Percentiles rank a stretch among this genome's conserved stretches.
Conservation (phyloP, 768 basidiomycete species). For the Pisolithus albus region DNA sequence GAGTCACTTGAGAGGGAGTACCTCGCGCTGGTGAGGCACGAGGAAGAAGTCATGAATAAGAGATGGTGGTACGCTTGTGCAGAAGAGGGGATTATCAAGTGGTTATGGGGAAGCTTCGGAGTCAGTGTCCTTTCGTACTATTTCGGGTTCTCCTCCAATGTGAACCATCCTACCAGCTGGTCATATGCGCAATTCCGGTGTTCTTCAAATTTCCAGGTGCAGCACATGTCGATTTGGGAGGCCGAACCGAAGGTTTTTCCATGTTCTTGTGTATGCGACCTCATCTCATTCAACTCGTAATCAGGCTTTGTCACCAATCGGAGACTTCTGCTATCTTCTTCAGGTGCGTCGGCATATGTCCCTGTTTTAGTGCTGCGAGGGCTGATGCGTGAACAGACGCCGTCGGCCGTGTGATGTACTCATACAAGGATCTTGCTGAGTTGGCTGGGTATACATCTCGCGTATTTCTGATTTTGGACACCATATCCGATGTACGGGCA, state of each 20-base stretch:
- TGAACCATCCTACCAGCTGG: constrained; percentile 40
- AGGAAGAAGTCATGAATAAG: constrained; percentile 70
- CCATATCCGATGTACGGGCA: constrained; percentile 78
- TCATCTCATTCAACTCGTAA: neutral
- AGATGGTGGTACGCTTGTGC: constrained; percentile 87
- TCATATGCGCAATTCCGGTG: constrained; percentile 88
- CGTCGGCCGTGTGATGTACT: constrained; percentile 93
- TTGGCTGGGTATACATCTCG: constrained; percentile 93
- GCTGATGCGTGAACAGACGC: constrained; percentile 51
- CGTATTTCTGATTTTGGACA: constrained; percentile 82
- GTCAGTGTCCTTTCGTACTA: constrained; percentile 36
- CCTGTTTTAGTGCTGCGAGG: constrained; percentile 1
- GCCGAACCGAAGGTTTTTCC: constrained; percentile 75
- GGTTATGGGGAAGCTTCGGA: constrained; percentile 94
- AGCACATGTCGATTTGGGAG: constrained; percentile 62
- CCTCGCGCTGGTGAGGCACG: constrained; percentile 76
- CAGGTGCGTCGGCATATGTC: constrained; percentile 39
- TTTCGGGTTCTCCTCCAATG: constrained; percentile 1
- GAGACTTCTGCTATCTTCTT: constrained; percentile 79
- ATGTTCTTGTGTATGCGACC: neutral
- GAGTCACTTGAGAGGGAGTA: constrained; percentile 87
- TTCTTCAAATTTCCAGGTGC: constrained; percentile 83
- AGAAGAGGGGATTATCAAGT: constrained; percentile 96
- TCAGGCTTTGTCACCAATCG: constrained; percentile 96
- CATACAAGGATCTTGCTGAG: constrained; percentile 94